Evolutionary conservation across 2,329 filamentous ascomycete species (phyloP).

Genomic region (Diaporthe sp.): DNA sequence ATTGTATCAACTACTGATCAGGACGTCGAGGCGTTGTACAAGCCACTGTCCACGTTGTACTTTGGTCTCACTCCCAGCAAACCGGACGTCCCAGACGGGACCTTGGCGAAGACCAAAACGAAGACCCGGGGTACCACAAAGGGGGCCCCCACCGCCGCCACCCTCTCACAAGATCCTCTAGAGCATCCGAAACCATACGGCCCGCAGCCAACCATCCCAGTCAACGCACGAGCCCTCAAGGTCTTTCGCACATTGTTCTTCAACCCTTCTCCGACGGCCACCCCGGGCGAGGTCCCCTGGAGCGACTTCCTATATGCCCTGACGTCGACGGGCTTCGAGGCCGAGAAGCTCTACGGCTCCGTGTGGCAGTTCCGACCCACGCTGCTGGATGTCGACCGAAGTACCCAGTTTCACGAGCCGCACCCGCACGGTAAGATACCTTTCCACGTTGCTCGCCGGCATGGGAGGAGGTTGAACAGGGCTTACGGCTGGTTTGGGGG

Average conservation of each 20-base stretch:
- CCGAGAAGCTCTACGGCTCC: conserved; percentile 69
- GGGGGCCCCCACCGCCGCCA: neutral
- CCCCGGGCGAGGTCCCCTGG: conserved; percentile 62
- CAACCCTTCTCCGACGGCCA: conserved; percentile 43
- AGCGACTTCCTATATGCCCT: conserved; percentile 64
- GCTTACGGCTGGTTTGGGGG: conserved; percentile 61
- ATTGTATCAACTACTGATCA: neutral
- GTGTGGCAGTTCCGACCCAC: conserved; percentile 68
- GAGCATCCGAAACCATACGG: neutral
- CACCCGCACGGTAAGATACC: conserved; percentile 65
- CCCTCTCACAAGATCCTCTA: too few relatives aligned
- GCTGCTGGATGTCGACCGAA: conserved; percentile 52
- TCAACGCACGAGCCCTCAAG: conserved; percentile 46
- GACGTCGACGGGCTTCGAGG: conserved; percentile 58
- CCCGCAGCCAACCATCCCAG: conserved; percentile 34
- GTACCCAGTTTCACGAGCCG: conserved; percentile 71
- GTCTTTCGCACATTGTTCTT: conserved; percentile 55
- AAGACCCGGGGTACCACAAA: conserved; percentile 39
- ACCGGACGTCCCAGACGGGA: neutral
- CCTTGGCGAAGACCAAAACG: conserved; percentile 28
- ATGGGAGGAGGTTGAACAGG: conserved; percentile 59
- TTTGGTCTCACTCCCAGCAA: conserved; percentile 26
- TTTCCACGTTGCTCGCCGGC: conserved; percentile 54
- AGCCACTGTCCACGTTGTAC: conserved; percentile 41
- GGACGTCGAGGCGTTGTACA: neutral